Evolutionary conservation across 2,329 filamentous ascomycete genomes (phyloP), one percentile per base, ranked within the genome.

Genomic region (Paraphoma chrysanthemicola): DNA sequence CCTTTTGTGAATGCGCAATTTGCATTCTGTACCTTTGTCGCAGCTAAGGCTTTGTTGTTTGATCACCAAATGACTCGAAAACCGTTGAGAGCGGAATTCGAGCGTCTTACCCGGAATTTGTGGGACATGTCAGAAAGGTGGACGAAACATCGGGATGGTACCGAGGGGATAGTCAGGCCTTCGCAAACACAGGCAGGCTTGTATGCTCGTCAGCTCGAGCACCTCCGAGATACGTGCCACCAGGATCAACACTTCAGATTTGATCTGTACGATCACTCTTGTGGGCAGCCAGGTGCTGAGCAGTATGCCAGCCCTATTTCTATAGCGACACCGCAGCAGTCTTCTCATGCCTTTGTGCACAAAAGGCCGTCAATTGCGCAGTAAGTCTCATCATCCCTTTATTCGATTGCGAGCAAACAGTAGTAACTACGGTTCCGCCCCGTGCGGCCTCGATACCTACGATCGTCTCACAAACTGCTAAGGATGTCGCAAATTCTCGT

Each of bases 1-100:
- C 69, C 68, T 0, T 75, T 75, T n/a, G 72, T 75, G 5, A 75
- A 74, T 38, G 66, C 67, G 1, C 72, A 75, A 16, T 74, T 75
- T 36, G 61, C 69, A 9, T 75, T 75, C 31, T 75, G 72, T 36
- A 61, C 71, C 1, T 74, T 71, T 23, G 62, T 74, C 9, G 71
- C 71, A 4, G 72, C 72, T 6, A 75, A 75, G 48, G 68, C 68
- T 11, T 55, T 75, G 1, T 54, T 75, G 1, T 75, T 69, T 42
- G 68, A 67, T 17, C 63, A 68, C 23, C 67, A 71, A 54, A 60
- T 53, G 12, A 62, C 54, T 4, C 49, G 54, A 29, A 57, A 48
- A 29, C 44, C 66, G 4, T 53, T 73, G 6, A 60, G 62, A 39
- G 56, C 69, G 0, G 71, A 74, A 39, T 74, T 71, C 28, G 54